A percentile compares a stretch with the other conserved stretches of the same genome.
These are phyloP conservation scores for Sclerotinia glacialis DNA, from an alignment of 2,329 filamentous ascomycete genomes.

Conservation along the genomic window DNA sequence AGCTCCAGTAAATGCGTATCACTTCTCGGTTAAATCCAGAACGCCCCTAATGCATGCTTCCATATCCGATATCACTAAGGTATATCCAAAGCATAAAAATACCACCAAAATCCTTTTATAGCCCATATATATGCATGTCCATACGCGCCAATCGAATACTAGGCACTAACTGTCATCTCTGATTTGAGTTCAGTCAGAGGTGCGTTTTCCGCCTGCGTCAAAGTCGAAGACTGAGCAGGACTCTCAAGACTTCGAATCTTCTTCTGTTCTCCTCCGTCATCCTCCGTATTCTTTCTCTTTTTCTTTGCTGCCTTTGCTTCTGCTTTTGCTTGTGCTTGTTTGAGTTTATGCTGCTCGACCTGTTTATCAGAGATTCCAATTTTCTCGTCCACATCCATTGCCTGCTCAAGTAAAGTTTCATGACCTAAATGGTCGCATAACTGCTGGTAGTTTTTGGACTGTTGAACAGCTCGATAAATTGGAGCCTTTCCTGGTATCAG, in stretches of 20 bases:
- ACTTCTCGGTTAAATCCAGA: constrained; percentile 4
- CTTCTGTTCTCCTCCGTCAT: constrained; percentile 12
- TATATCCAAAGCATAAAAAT: constrained; percentile 6
- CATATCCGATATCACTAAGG: neutral
- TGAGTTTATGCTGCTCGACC: constrained; percentile 24
- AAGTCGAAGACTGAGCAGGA: neutral
- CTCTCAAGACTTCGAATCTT: constrained; percentile 14
- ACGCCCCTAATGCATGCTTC: constrained; percentile 4
- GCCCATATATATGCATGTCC: neutral
- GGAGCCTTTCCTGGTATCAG: constrained; percentile 78
- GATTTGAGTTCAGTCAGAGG: constrained; percentile 3
- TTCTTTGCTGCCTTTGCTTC: constrained; percentile 22
- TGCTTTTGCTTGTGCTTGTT: constrained; percentile 22
- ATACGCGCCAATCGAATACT: neutral
- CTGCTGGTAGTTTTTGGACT: constrained; percentile 68
- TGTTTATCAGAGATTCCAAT: constrained; percentile 31
- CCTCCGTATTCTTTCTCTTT: constrained; percentile 13
- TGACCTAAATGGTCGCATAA: constrained; percentile 64
- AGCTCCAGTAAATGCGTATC: constrained; percentile 19
- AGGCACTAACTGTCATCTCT: constrained; percentile 16
- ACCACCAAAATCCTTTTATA: neutral
- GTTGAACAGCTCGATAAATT: constrained; percentile 59
- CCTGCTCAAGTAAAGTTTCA: constrained; percentile 60
- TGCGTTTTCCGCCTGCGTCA: neutral
- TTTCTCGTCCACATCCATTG: constrained; percentile 59